Evolutionary conservation across 331 rosid species (phyloP), one percentile per base, ranked within the genome.

Genomic region (Malus hybrid): DNA sequence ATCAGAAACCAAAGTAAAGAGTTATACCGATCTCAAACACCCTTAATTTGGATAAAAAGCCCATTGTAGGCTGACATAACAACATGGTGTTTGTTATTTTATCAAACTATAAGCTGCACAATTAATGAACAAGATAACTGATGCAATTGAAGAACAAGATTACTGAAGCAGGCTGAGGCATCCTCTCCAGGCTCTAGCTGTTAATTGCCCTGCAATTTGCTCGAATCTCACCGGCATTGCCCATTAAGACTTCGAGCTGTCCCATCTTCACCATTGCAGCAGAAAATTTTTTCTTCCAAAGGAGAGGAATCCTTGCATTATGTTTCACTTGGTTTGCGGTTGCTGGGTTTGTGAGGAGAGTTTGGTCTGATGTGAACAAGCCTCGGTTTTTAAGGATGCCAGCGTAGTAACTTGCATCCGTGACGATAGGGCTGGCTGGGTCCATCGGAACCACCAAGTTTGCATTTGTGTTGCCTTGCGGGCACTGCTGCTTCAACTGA

Each of bases 261-360:
- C 89, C 93, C 97, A 92, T 88, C 80, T 90, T 92, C 62, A 90
- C 86, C 89, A 90, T 90, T 19, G 96, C 93, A 61, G 73, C 83
- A 1, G 91, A 87, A 74, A 92, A 85, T 13, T 83, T 83, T 46
- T 9, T 44, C 62, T 68, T 61, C 96, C 97, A 92, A 3, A 84
- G 69, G 59, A 33, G 16, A 6, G 87, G 75, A 22, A 73, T 36
- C 80, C 71, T 78, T 9, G 90, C 90, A 73, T 84, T 73, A 34
- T 80, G 86, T 10, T 75, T 65, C 71, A 85, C 91, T 78, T 75
- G 88, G 55, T 52, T 80, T 13, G 88, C 88, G 39, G 96, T 85
- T 46, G 29, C 67, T 15, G 83, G 5, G 77, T 68, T 67, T 1
- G 80, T 75, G 57, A 91, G 54, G 67, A 91, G 91, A 36, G 90